Conservation (phyloP, 139 green algal genomes). For the Chlamydomonas sp. region DNA sequence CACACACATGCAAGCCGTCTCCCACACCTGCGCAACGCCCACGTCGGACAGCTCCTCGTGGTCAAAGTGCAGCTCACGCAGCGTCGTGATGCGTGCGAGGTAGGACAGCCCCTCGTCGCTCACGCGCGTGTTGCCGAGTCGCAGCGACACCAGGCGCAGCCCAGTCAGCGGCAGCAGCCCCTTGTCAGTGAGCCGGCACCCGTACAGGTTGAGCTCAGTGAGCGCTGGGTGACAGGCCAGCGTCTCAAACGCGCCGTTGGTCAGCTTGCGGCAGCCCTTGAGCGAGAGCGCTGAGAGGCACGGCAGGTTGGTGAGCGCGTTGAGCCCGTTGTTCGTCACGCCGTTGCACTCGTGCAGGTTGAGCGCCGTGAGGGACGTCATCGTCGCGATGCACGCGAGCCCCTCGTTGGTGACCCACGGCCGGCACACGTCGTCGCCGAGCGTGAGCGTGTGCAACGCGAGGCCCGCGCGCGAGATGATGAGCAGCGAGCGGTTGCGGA, state of each 20-base stretch:
- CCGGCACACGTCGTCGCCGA: conserved; percentile 27
- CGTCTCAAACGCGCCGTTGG: conserved; percentile 22
- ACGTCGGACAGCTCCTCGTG: conserved; percentile 12
- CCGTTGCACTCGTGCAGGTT: conserved; percentile 34
- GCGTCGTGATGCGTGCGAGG: conserved; percentile 10
- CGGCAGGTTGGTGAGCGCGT: conserved; percentile 5
- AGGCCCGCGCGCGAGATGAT: conserved; percentile 10
- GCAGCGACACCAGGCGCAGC: conserved; percentile 17
- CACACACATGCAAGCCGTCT: too few species aligned
- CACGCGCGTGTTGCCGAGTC: conserved; percentile 22
- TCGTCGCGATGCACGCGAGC: conserved; percentile 10
- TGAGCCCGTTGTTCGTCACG: conserved; percentile 22
- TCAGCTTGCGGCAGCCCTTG: conserved; percentile 29
- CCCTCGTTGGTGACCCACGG: conserved; percentile 34
- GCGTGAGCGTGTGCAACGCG: conserved; percentile 25
- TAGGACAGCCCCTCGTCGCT: conserved; percentile 28
- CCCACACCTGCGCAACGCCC: not conserved
- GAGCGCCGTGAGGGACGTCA: conserved; percentile 19
- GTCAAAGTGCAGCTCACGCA: conserved; percentile 16
- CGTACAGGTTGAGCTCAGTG: conserved; percentile 20
- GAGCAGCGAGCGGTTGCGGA: conserved; percentile 31
- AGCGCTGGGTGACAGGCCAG: conserved; percentile 12
- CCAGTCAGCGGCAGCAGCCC: conserved; percentile 17
- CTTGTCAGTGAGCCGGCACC: conserved; percentile 24
- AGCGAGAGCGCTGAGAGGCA: conserved; percentile 21